Evolutionary conservation across 2,329 filamentous ascomycete genomes (phyloP).

Genomic region (Tolypocladium nubicola): DNA sequence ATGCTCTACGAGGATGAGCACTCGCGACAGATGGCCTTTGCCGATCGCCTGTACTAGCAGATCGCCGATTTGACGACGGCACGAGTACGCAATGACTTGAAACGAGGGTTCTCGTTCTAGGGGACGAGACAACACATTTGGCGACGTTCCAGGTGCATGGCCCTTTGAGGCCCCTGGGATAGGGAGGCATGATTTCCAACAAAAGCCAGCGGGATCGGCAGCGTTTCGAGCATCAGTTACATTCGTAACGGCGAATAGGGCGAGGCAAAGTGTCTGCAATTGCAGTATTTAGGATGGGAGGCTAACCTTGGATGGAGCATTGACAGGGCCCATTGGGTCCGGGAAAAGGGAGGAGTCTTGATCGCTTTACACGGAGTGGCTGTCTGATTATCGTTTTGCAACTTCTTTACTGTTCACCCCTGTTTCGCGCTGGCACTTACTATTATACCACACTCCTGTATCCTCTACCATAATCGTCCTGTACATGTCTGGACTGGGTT

Average conservation of each 20-base stretch:
- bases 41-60: conserved; percentile 32
- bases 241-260: conserved; percentile 1
- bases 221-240: not conserved
- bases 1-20: conserved; percentile 36
- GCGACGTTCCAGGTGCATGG: not conserved
- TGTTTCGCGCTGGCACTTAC: not conserved
- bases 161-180: not conserved
- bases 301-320: not conserved
- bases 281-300: not conserved
- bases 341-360: not conserved
- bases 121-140: not conserved
- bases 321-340: not conserved
- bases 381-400: conserved; percentile 1
- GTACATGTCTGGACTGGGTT: not conserved
- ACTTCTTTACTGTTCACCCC: not conserved
- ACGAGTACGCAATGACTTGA: conserved; percentile 3
- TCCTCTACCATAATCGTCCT: not conserved
- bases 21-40: conserved; percentile 27
- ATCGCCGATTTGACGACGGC: conserved; percentile 4
- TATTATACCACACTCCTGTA: conserved; percentile 1
- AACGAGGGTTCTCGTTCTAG: not conserved
- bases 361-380: not conserved
- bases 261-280: conserved; percentile 3
- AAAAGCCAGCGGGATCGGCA: conserved; percentile 2
- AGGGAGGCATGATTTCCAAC: not conserved